Base-by-base conservation (phyloP, 2,329 filamentous ascomycete genomes). In the Torrubiella hemipterigena region DNA sequence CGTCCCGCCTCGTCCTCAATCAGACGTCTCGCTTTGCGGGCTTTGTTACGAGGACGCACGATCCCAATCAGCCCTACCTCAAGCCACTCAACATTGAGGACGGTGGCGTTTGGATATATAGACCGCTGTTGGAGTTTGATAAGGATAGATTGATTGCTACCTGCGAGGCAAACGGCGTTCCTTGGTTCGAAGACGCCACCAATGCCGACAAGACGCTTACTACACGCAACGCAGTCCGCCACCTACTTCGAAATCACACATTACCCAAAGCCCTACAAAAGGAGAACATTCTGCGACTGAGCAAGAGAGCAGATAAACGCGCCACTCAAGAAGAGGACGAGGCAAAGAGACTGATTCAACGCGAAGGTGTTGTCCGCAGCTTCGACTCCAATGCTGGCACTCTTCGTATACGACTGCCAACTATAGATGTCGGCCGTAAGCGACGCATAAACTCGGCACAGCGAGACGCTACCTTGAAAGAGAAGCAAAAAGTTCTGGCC, bases 111-210 rank as follows among this genome's bases (percentile, higher is more conserved):
- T 63, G 56, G 33, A 54, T 87, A 13, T 69, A 78, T 43, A 70
- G 84, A 7, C 84, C 84, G 4, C 55, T 91, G 29, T 58, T 93
- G 7, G 51, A 52, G 7, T 85, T 87, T 47, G 59, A 67, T 37
- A 93, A 96, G 56, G 65, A 73, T 30, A 63, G 77, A 21, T 63
- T 95, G n/a, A 65, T 79, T 26, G 72, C 74, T 2, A 86, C 83
- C 1, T 95, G 89, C 47, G 53, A 77, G 38, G 61, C 68, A n/a
- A 68, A 77, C 40, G 55, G 63, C 0, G 58, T 93, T 8, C 56
- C 60, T 1, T 96, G 84, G 81, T 82, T 85, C 39, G 83, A 91
- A 49, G 91, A 98, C 50, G 59, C 64, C 25, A 95, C 87, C 2
- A 98, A 98, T 47, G 54, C 63, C 12, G 81, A 95, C 45, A 67